These are phyloP conservation scores for Tarenaya hassleriana DNA, from an alignment of 345 rosid species.

Conservation along the genomic window DNA sequence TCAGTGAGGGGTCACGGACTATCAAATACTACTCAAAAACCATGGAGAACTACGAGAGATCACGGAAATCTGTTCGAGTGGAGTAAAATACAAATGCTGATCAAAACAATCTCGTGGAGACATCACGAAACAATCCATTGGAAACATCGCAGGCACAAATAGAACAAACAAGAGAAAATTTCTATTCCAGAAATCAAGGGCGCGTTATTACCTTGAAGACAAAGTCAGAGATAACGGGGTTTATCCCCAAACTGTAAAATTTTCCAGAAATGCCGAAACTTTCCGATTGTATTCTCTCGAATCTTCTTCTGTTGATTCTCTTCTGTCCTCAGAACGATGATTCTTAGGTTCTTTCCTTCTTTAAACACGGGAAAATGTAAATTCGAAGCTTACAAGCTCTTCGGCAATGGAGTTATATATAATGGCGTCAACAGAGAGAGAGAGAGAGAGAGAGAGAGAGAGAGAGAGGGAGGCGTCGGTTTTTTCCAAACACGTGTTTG, in stretches of 20 bases:
- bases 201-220: conserved; percentile 39
- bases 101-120: conserved; percentile 1
- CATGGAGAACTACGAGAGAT: too few relatives aligned
- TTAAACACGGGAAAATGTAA: conserved; percentile 7
- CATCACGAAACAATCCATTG: neutral
- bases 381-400: conserved; percentile 24
- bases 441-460: conserved; percentile 2
- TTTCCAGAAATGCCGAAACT: conserved; percentile 18
- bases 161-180: conserved; percentile 7
- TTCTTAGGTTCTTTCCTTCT: neutral
- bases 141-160: neutral
- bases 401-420: conserved; percentile 21
- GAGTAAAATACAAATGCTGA: neutral
- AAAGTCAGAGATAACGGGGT: conserved; percentile 15
- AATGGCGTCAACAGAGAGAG: conserved; percentile 16
- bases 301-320: conserved; percentile 12
- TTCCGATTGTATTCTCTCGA: conserved; percentile 1
- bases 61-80: neutral
- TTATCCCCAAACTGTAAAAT: conserved; percentile 6
- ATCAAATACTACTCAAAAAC: conserved; percentile 13
- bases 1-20: neutral
- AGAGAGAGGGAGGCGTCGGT: conserved; percentile 17
- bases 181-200: neutral
- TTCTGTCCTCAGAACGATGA: conserved; percentile 9
- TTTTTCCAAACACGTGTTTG: conserved; percentile 57